Conservation (phyloP, 129 eudicot genomes). For the Artemisia argyi region DNA sequence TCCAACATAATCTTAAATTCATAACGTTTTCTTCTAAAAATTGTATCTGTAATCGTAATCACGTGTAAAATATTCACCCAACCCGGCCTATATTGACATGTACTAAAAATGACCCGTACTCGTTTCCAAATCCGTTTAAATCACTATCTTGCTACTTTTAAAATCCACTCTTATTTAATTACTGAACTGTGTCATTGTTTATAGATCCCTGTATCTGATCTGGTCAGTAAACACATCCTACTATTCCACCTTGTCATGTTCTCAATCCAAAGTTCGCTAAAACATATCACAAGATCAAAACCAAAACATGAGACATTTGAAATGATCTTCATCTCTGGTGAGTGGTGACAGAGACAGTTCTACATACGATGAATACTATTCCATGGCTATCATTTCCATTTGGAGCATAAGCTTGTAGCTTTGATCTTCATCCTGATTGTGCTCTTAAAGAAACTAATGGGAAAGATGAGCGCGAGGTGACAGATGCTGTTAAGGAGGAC, state of each 20-base stretch:
- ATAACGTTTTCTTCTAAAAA: too few relatives aligned
- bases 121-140: background rate
- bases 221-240: conserved; percentile 66
- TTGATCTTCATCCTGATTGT: conserved; percentile 78
- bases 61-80: too few relatives aligned
- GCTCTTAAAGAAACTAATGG: conserved; percentile 45
- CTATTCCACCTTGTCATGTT: conserved; percentile 79
- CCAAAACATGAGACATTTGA: conserved; percentile 54
- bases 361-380: conserved; percentile 63
- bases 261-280: conserved; percentile 70
- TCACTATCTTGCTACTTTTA: background rate
- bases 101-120: too few relatives aligned
- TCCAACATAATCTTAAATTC: too few relatives aligned
- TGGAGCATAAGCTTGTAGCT: conserved; percentile 77
- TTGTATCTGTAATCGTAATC: too few relatives aligned
- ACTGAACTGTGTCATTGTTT: conserved; percentile 12
- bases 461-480: conserved; percentile 21
- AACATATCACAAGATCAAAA: conserved; percentile 65
- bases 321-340: conserved; percentile 74
- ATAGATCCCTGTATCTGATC: conserved; percentile 68
- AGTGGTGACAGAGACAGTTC: conserved; percentile 68
- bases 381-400: conserved; percentile 89
- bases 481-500: conserved; percentile 17
- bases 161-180: background rate
- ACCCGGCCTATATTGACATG: too few relatives aligned